Conservation (phyloP, 495 filamentous ascomycete genomes). For the Hypomontagnella monticulosa region DNA sequence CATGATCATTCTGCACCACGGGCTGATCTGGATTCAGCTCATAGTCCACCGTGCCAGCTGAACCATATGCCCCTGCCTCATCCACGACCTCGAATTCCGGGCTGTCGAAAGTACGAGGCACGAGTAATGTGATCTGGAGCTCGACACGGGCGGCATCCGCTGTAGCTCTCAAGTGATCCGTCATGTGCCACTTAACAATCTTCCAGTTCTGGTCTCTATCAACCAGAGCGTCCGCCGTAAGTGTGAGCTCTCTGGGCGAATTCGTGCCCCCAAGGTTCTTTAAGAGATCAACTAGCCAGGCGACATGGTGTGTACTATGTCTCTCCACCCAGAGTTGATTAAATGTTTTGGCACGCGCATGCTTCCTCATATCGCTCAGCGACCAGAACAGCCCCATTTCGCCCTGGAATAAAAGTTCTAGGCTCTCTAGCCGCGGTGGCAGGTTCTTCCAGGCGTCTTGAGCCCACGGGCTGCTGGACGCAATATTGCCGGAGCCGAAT, state of each 20-base stretch:
- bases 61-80: not conserved
- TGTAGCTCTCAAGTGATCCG: conserved; percentile 1
- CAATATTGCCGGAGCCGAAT: not conserved
- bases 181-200: conserved; percentile 23
- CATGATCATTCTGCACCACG: no score
- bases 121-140: conserved; percentile 9
- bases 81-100: not conserved
- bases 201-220: conserved; percentile 20
- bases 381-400: conserved; percentile 25
- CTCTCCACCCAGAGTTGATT: conserved; percentile 1
- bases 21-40: no score
- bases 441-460: not conserved
- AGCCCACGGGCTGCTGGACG: not conserved
- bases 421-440: conserved; percentile 12
- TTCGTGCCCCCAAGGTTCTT: not conserved
- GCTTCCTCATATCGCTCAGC: not conserved
- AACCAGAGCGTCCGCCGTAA: not conserved
- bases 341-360: not conserved
- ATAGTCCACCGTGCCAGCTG: no score
- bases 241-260: not conserved
- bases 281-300: conserved; percentile 15
- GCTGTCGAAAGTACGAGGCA: conserved; percentile 9
- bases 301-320: not conserved
- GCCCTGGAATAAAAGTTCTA: not conserved
- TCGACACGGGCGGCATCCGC: conserved; percentile 16